Percentiles rank a stretch among this genome's conserved stretches.
Evolutionary conservation across 768 basidiomycete genomes (phyloP).

Genomic region (Crucibulum laeve): DNA sequence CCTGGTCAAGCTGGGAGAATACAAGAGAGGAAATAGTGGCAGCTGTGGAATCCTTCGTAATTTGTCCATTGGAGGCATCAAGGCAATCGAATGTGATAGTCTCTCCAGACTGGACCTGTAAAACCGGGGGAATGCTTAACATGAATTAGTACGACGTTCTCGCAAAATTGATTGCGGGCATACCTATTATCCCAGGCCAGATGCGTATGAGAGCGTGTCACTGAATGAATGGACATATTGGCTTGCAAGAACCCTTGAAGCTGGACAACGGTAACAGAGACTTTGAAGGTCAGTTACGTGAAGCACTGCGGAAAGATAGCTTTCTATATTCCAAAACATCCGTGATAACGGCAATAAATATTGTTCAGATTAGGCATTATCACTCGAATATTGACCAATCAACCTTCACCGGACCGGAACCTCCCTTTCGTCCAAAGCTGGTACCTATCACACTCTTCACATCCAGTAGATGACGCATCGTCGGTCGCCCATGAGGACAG

Average conservation of each 20-base stretch:
- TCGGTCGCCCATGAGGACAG: slow-evolving; percentile 83
- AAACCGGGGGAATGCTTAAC: slow-evolving; percentile 44
- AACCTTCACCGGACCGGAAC: too few species aligned
- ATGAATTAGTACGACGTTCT: not conserved
- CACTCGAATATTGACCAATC: too few species aligned
- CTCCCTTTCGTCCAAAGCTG: not conserved
- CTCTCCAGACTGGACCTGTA: slow-evolving; percentile 48
- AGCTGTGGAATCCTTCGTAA: slow-evolving; percentile 37
- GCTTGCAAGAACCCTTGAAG: too few species aligned
- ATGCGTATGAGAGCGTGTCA: slow-evolving; percentile 48
- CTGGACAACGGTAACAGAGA: too few species aligned
- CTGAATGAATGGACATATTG: slow-evolving; percentile 41
- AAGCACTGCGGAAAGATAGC: too few species aligned
- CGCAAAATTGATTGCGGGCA: not conserved
- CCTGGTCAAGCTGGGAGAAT: slow-evolving; percentile 49
- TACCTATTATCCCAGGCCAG: slow-evolving; percentile 62
- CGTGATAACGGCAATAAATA: not conserved
- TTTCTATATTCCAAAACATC: not conserved
- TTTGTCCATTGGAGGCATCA: slow-evolving; percentile 61
- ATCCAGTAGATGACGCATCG: slow-evolving; percentile 73
- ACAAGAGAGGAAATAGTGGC: slow-evolving; percentile 32
- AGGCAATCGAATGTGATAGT: slow-evolving; percentile 55
- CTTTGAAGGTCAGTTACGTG: too few species aligned
- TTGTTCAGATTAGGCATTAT: too few species aligned
- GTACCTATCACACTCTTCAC: slow-evolving; percentile 17